Base-by-base conservation (phyloP, 208 protist genomes). In the Trypanosoma lewisi region DNA sequence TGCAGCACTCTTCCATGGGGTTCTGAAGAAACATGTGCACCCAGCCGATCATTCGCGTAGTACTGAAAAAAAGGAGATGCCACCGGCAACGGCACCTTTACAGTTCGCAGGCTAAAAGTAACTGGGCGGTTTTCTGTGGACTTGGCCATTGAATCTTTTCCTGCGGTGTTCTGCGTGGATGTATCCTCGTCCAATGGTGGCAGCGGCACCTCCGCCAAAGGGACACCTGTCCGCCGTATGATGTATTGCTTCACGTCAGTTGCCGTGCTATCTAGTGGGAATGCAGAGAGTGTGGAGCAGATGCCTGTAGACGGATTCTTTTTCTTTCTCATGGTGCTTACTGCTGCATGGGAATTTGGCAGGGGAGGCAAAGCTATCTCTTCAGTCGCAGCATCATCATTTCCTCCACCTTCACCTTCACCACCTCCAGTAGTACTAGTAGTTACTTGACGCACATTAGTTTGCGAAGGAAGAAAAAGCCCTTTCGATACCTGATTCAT, bases 61-160 rank as follows among this genome's bases (percentile, higher is more conserved):
- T 84, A 58, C 44, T 64, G 64, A 47, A 89, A 79, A 19, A 89
- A 78, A 2, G 83, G 83, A 9, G 83, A 89, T 4, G 67, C 44
- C 6, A 57, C 50, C 4, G 78, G 78, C 25, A 85, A 56, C 19
- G 57, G 51, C 14, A 64, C 44, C 17, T 50, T 61, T 4, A 57
- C 47, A 23, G 36, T 62, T 14, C 64, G 41, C 27, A 21, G 17
- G 9, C 47, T 14, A 2, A 5, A 2, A 3, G 11, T 41, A 28
- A 14, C 21, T 33, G n/a, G 27, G 0, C 31, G 12, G n/a, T 11
- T 25, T 7, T 45, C 23, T 27, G 30, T 25, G 0, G 12, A 0
- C 1, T 41, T 8, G 5, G 54, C 9, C 45, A 9, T 16, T 19
- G 1, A 27, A 36, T 23, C 39, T 2, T 31, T 23, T 14, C n/a